Evolutionary conservation across 2,329 filamentous ascomycete species (phyloP), one percentile per base, ranked within the genome.

Genomic region (Macrophomina phaseolina): DNA sequence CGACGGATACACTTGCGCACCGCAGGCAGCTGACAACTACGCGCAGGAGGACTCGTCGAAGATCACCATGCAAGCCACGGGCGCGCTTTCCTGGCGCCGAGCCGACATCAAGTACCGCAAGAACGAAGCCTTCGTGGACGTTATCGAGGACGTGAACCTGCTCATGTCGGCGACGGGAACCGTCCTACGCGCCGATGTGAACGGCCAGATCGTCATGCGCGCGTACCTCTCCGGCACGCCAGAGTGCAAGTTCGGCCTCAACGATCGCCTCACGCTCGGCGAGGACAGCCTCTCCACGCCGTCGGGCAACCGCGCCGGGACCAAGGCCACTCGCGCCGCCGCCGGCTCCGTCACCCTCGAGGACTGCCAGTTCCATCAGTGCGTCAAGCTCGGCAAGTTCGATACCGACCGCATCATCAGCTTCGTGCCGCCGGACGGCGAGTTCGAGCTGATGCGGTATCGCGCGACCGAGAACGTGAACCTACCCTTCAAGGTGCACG

Each of bases 31-130:
- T 77, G 60, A 76, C 68, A 51, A 18, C 18, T 11, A 0, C 4
- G 11, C 40, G 55, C 66, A 81, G 78, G 92, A 97, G 77, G 94
- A 99, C 79, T 97, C 94, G 61, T 94, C 93, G 72, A 95, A 94
- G 79, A 99, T 99, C 80, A 99, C 95, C 32, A 97, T 98, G 94
- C 95, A 99, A 83, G 96, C 95, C 12, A 99, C 95, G 0, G 95
- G 96, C 48, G 95, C 95, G 5, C 86, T 97, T 49, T 98, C 95
- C 55, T 99, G 96, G 95, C 89, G 96, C 73, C 92, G 97, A 76
- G 92, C 94, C 68, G 94, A 98, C 79, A 95, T 99, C 81, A 97
- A 97, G 78, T 99, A 99, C 82, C 91, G 95, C 79, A 99, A 99
- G 83, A 99, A 99, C 82, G 95, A 99, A 80, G 95, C 95, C 38